Evolutionary conservation across 2,329 filamentous ascomycete genomes (phyloP).

Genomic region (Fusarium burgessii): DNA sequence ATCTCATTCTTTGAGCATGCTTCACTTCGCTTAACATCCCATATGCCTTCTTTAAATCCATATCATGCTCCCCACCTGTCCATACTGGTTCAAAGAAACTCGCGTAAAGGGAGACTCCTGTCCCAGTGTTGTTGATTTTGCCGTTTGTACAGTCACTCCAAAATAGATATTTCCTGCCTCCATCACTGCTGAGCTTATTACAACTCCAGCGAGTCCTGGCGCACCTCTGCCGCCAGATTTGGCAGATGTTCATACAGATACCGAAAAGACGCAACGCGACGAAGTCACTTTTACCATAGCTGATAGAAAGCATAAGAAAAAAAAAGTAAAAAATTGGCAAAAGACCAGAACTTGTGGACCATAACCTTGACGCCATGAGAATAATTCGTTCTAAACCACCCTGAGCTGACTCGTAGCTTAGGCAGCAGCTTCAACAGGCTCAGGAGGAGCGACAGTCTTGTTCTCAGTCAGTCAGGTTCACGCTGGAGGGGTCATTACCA

Average conservation of each 20-base stretch:
- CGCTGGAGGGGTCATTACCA: neutral
- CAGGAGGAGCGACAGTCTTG: conserved; percentile 48
- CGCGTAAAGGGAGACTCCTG: conserved; percentile 10
- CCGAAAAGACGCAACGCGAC: conserved; percentile 32
- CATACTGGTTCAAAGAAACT: conserved; percentile 16
- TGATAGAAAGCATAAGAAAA: conserved; percentile 29
- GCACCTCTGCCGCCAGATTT: conserved; percentile 30
- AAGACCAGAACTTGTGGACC: conserved; percentile 42
- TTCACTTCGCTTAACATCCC: neutral
- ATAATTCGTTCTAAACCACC: conserved; percentile 43
- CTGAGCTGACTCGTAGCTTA: conserved; percentile 41
- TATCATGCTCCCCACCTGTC: conserved; percentile 18
- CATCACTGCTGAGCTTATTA: conserved; percentile 27
- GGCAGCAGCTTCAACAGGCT: conserved; percentile 54
- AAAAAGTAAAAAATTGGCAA: conserved; percentile 35
- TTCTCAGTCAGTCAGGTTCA: conserved; percentile 19
- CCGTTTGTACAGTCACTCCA: conserved; percentile 42
- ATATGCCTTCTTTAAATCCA: conserved; percentile 21
- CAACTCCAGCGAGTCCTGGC: conserved; percentile 26
- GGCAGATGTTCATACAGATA: conserved; percentile 48
- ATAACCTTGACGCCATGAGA: conserved; percentile 47
- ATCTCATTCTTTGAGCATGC: conserved; percentile 33
- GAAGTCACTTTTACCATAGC: conserved; percentile 45
- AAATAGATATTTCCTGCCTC: conserved; percentile 30
- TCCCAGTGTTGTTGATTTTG: conserved; percentile 23